Evolutionary conservation across 2,329 filamentous ascomycete species (phyloP), one percentile per base, ranked within the genome.

Genomic region (Hypoxylon sp.): DNA sequence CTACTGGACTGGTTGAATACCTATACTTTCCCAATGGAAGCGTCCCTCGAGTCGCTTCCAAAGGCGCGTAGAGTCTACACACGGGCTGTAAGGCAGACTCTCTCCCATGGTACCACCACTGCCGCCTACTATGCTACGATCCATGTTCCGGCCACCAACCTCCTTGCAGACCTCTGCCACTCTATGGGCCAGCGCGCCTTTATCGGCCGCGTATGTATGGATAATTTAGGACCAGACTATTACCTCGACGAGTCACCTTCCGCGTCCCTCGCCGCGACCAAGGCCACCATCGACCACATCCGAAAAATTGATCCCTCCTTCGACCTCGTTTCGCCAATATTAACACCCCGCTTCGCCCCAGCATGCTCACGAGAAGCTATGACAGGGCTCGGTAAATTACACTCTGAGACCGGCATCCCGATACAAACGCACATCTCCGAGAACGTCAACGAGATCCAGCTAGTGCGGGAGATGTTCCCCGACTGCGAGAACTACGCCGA

Each of bases 171-270:
- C 71, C 87, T 98, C 17, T 98, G 95, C 76, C 85, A 93, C n/a
- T 78, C 82, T 0, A 83, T 88, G 26, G 96, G 96, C 48, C 96
- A 99, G 81, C 87, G 96, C 59, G 96, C 96, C 5, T 92, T 98
- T 71, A 88, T 99, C 44, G 96, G 96, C 33, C 87, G 96, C 44
- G 93, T 97, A n/a, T 98, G 94, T 84, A 98, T 99, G 96, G 94
- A 98, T 79, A 86, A 81, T 0, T 80, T 92, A 3, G 91, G 89
- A 39, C 94, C 94, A 0, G 85, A 87, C 1, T 92, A 91, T 82
- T 98, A 98, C 82, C 86, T 90, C 22, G 96, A 99, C 78, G 87
- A 87, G 63, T 89, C 87, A 14, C 80, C 89, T 0, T 86, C 87
- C 1, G 82, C 85, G 24, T 86, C 89, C 0, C 61, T 93, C 0